Conservation (phyloP, 2,329 filamentous ascomycete species). For the Chrysosphaeria jannelii region DNA sequence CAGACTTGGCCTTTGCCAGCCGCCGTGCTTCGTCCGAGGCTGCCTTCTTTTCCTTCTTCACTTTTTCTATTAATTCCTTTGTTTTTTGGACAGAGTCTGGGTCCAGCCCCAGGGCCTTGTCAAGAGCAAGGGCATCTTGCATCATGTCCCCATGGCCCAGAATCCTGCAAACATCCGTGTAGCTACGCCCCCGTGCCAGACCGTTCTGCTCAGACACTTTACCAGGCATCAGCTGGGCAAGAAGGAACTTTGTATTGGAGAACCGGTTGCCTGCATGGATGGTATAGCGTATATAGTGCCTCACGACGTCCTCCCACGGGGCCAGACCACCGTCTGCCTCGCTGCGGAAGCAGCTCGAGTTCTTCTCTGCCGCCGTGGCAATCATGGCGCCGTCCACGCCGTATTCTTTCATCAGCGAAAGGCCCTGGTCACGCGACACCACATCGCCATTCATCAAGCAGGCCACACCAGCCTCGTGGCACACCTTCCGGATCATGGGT, state of each 20-base stretch:
- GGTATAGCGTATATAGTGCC: conserved; percentile 39
- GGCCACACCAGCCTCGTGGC: conserved; percentile 58
- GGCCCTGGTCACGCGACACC: conserved; percentile 37
- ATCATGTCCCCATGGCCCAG: conserved; percentile 29
- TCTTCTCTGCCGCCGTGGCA: conserved; percentile 70
- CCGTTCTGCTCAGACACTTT: conserved; percentile 32
- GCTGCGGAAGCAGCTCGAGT: conserved; percentile 59
- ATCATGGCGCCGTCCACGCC: conserved; percentile 95
- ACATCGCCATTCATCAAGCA: conserved; percentile 95
- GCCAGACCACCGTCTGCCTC: conserved; percentile 36
- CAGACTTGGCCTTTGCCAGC: too few relatives aligned
- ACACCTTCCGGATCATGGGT: conserved; percentile 53
- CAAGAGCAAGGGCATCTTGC: conserved; percentile 31
- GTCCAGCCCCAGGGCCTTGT: conserved; percentile 29
- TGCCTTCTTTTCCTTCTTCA: conserved; percentile 1
- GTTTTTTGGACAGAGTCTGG: conserved; percentile 12
- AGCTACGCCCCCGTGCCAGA: conserved; percentile 37
- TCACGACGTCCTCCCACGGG: conserved; percentile 48
- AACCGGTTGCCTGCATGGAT: conserved; percentile 63
- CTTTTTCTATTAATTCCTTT: conserved; percentile 6
- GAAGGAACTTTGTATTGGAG: conserved; percentile 77
- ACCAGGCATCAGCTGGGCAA: conserved; percentile 63
- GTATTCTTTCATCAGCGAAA: conserved; percentile 42
- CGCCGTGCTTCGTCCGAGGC: conserved; percentile 1
- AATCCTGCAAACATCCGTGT: conserved; percentile 33